A percentile compares a stretch with the other conserved stretches of the same genome.
phyloP scores from a whole-genome alignment of 75 land plant species.

The Cupressus sempervirens region DNA sequence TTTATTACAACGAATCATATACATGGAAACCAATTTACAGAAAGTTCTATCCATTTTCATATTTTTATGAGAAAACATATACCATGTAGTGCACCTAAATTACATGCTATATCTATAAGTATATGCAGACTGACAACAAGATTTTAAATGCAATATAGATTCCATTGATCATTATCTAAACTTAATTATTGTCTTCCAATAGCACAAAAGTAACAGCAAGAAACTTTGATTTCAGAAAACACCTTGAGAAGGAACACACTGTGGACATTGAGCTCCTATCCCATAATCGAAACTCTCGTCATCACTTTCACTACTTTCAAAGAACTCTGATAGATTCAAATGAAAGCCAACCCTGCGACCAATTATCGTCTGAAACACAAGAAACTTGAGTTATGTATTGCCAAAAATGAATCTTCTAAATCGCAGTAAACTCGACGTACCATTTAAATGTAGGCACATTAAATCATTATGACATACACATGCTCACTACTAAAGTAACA shows the following conservation, averaged over 20 bases:
- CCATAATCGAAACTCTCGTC: neutral
- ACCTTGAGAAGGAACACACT: neutral
- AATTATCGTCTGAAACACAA: neutral
- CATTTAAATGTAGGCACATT: neutral
- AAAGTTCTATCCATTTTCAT: neutral
- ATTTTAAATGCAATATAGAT: neutral
- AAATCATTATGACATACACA: neutral
- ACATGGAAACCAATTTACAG: neutral
- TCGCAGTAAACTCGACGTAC: neutral
- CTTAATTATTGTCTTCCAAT: neutral
- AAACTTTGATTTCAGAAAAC: neutral
- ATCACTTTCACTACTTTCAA: neutral
- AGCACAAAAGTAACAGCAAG: neutral
- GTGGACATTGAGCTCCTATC: neutral
- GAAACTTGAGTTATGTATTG: neutral
- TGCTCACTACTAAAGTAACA: neutral
- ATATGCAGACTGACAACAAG: neutral
- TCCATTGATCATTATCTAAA: neutral
- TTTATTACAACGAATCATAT: neutral
- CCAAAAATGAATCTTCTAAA: neutral
- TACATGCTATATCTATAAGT: neutral
- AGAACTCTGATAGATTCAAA: neutral
- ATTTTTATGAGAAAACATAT: too few relatives aligned
- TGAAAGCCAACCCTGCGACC: neutral
- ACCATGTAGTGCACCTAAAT: too few relatives aligned